Evolutionary conservation across 768 basidiomycete genomes (phyloP), one percentile per base, ranked within the genome.

Genomic region (Boletus sensibilis): DNA sequence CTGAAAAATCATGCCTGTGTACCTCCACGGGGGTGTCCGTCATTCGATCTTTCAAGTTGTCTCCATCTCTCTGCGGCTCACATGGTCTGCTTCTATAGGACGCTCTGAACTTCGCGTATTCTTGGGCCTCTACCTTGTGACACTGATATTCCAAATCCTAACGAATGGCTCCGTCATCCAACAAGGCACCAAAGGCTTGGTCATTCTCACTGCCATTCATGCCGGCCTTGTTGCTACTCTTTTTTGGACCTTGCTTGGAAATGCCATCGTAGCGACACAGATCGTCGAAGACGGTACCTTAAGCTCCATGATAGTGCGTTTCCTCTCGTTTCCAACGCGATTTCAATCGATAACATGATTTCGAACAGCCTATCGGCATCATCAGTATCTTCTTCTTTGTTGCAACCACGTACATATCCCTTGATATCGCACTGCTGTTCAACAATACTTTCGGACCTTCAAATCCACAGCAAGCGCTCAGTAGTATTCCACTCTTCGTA

Each of bases 271-370:
- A 21, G 85, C 87, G 35, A 90, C 88, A n/a, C 96, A 98, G 72
- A 68, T 94, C 47, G 90, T 98, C 52, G 96, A 98, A 69, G 96
- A 92, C 65, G 96, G 94, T 7, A 91, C 91, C 0, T 74, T 86
- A 34, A 82, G 82, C 62, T 82, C 86, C 56, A 58, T 90, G 46
- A 74, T 88, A 52, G 88, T 90, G 52, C 62, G 81, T 81, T 45
- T 27, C 16, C 58, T 27, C 49, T 53, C 25, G 37, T 43, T 55
- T 29, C 21, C 29, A 29, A 10, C 21, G 13, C 25, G 8, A 46
- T 23, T 12, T 35, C 27, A 8, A 33, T 31, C 18, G 13, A 23
- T 62, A 20, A 64, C 44, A 3, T 27, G 18, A 40, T 29, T 31
- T 39, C 5, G 14, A 29, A 39, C 60, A 91, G 89, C 91, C 92